Base-by-base conservation (phyloP, 441 rosid species). In the Arabidopsis lyrata region DNA sequence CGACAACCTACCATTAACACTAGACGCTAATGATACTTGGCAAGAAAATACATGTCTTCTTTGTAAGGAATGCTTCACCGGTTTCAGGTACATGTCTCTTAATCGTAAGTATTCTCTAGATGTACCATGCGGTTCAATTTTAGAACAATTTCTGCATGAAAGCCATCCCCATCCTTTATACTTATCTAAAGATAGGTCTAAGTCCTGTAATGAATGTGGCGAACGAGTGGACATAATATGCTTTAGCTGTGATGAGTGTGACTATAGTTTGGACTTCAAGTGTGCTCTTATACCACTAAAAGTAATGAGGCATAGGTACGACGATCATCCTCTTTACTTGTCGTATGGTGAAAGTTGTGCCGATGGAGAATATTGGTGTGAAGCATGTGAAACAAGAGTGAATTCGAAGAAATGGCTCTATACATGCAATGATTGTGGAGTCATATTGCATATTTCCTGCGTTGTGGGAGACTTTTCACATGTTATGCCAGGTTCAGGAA, bases 301-400 rank as follows among this genome's bases (percentile, higher is more conserved):
- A 22, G 77, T 49, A 14, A 38, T 5, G 66, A 36, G 2, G 2
- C 1, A 44, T 1, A 59, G 68, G 65, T 52, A 53, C 1, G 79
- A 79, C 1, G 35, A 64, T 44, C 79, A 79, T 66, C 56, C 52
- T 53, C 73, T 70, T 9, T 44, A 5, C 6, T 69, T 75, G n/a
- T 45, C 47, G 2, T 75, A 4, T 42, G 47, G 27, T 18, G 79
- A 79, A n/a, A n/a, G n/a, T n/a, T 36, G 54, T 44, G 8, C n/a
- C n/a, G 4, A 50, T 56, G 44, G 27, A 0, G 38, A 74, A 2
- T 53, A 50, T n/a, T 69, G 60, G 65, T 78, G 81, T 35, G 81
- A 74, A 3, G 54, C 64, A n/a, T 74, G 69, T 27, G 75, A 78
- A 73, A 27, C 41, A 12, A 24, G 18, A 39, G n/a, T 71, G 53